These are phyloP conservation scores for Ampelocalamus luodianensis DNA, from an alignment of 176 grass and related monocot species.

Conservation along the genomic window DNA sequence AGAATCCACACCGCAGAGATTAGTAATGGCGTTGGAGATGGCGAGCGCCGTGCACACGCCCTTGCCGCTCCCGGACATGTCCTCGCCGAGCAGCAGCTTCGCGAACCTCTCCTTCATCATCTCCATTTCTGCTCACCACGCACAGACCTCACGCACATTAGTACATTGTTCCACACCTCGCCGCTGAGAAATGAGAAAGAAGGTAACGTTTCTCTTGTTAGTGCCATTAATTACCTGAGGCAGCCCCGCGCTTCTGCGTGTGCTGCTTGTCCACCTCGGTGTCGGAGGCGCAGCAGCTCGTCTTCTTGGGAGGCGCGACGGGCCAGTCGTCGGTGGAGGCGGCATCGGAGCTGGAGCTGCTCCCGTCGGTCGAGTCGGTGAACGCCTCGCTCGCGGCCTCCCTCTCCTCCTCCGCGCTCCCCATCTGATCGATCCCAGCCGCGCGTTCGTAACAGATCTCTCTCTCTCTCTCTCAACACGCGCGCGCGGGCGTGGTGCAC, in stretches of 20 bases:
- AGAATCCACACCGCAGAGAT: conserved; percentile 74
- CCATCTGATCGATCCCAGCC: conserved; percentile 21
- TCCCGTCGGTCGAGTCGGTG: conserved; percentile 63
- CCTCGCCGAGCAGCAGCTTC: conserved; percentile 95
- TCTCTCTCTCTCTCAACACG: neutral
- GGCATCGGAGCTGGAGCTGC: conserved; percentile 74
- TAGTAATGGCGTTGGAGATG: conserved; percentile 95
- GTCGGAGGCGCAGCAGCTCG: conserved; percentile 27
- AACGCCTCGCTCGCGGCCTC: conserved; percentile 53
- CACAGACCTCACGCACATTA: neutral
- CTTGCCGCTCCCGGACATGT: conserved; percentile 97
- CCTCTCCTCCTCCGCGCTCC: conserved; percentile 28
- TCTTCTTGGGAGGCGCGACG: conserved; percentile 8
- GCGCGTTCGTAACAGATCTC: neutral
- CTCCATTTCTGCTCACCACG: conserved; percentile 61
- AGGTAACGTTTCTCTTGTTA: neutral
- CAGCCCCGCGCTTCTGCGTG: conserved; percentile 39
- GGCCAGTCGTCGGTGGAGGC: conserved; percentile 58
- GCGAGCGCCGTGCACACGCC: conserved; percentile 93
- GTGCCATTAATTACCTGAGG: conserved; percentile 5
- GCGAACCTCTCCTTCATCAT: conserved; percentile 98
- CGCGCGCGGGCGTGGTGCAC: conserved; percentile 21
- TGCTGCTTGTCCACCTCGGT: conserved; percentile 39
- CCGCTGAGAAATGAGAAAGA: neutral
- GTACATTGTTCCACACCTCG: neutral